These are phyloP conservation scores for Polytolypa hystricis DNA, from an alignment of 2,329 filamentous ascomycete species.

Conservation along the genomic window DNA sequence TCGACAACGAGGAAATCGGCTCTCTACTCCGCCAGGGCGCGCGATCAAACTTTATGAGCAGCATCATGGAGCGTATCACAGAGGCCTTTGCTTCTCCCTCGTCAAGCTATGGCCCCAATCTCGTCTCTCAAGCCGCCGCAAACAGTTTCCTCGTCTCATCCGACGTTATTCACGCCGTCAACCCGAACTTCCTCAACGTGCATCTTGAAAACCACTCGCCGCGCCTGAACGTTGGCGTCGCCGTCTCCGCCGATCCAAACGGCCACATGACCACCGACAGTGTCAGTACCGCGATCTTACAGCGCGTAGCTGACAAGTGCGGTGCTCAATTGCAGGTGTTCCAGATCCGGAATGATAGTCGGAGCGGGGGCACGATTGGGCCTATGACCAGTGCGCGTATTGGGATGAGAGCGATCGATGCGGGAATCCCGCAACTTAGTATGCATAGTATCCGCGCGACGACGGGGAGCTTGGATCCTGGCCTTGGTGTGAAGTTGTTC, in stretches of 20 bases:
- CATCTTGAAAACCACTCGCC: constrained; percentile 83
- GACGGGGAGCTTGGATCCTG: constrained; percentile 74
- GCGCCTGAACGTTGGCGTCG: constrained; percentile 76
- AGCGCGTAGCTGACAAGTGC: constrained; percentile 63
- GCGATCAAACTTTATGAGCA: constrained; percentile 74
- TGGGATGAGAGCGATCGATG: constrained; percentile 74
- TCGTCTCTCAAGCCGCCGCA: constrained; percentile 74
- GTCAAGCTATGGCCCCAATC: constrained; percentile 34
- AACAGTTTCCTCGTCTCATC: constrained; percentile 86
- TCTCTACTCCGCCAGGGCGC: constrained; percentile 84
- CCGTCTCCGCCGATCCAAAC: constrained; percentile 71
- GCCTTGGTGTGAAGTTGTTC: constrained; percentile 77
- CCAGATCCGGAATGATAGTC: constrained; percentile 86
- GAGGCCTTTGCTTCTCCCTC: constrained; percentile 47
- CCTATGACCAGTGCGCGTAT: constrained; percentile 74
- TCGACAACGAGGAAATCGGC: constrained; percentile 95
- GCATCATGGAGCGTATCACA: constrained; percentile 67
- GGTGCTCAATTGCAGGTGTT: constrained; percentile 70
- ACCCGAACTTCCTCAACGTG: constrained; percentile 78
- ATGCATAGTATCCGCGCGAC: constrained; percentile 93
- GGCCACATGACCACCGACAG: constrained; percentile 95
- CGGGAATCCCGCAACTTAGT: constrained; percentile 78
- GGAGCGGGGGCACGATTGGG: constrained; percentile 88
- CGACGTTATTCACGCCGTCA: constrained; percentile 87
- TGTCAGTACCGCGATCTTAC: constrained; percentile 69